Evolutionary conservation across 805 yeast genomes (phyloP), one percentile per base, ranked within the genome.

Genomic region (Teunomyces panamensis): DNA sequence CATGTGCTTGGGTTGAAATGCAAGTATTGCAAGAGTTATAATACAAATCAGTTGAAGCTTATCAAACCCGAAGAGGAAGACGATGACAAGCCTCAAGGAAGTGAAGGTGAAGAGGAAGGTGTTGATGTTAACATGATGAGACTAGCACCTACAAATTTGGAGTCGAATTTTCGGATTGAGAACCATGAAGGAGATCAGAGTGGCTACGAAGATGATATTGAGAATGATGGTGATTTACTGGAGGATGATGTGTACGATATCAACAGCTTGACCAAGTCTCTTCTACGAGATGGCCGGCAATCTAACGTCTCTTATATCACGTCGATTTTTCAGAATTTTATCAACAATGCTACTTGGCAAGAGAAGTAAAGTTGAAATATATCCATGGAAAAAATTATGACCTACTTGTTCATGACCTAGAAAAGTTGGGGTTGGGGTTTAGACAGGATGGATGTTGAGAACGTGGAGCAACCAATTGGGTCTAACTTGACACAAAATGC

Each of bases 1-100:
- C 97, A 91, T 65, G 83, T 90, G 44, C 67, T 91, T 56, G 98
- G 98, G 1, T 73, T 89, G 52, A 87, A 85, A 62, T 91, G 98
- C 65, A 85, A 84, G 54, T 89, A 85, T 62, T 91, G 97, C 67
- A 77, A 79, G 49, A 86, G 96, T 61, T 91, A 90, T 65, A 91
- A 91, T 64, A 91, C 97, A 2, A 81, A 81, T 49, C 92, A 88
- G 61, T 54, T 82, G 48, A 80, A 79, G 58, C 63, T 89, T 46
- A 72, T 87, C 47, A 89, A 89, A 65, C 88, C 86, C 0, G 87
- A 79, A 51, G 81, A 77, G 46, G 73, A 65, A 39, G 74, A 63
- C 5, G 70, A 64, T 3, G 71, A 67, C 32, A 35, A 48, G 48
- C 10, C 49, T 42, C 34, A 52, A 47, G 28, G 55, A 49, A 9